phyloP scores from a whole-genome alignment of 2,329 filamentous ascomycete genomes.

The Dactylellina parvicollis region DNA sequence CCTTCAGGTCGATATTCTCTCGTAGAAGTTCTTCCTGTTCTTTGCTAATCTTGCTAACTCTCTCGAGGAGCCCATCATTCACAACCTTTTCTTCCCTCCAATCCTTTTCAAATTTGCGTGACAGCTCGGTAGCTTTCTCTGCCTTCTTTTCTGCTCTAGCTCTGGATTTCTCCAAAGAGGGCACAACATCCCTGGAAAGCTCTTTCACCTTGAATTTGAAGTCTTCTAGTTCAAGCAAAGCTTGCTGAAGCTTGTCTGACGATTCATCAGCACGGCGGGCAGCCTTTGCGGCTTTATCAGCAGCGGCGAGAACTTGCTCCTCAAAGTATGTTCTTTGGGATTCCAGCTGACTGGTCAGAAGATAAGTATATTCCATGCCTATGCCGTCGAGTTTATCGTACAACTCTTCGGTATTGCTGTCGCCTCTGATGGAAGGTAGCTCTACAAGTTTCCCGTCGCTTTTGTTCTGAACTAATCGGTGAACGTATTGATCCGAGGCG shows the following conservation, averaged over 20 bases:
- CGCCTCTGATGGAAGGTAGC: constrained; percentile 67
- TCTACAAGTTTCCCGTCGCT: constrained; percentile 92
- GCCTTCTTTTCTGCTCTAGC: constrained; percentile 74
- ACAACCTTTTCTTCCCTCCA: constrained; percentile 88
- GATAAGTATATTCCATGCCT: constrained; percentile 91
- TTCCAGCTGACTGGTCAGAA: constrained; percentile 91
- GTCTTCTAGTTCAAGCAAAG: constrained; percentile 65
- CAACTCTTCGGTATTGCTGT: constrained; percentile 56
- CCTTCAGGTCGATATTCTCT: constrained; percentile 68
- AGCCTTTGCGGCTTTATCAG: constrained; percentile 73
- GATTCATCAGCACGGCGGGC: constrained; percentile 61
- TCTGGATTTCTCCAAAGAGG: constrained; percentile 76
- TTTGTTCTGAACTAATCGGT: constrained; percentile 92
- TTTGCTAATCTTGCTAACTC: constrained; percentile 76
- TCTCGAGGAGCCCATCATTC: constrained; percentile 79
- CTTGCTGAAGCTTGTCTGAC: constrained; percentile 65
- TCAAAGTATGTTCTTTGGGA: constrained; percentile 94
- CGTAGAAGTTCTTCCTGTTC: constrained; percentile 69
- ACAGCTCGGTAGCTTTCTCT: constrained; percentile 77
- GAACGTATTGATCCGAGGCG: constrained; percentile 92
- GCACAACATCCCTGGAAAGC: constrained; percentile 69
- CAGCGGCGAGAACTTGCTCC: constrained; percentile 86
- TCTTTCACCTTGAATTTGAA: constrained; percentile 68
- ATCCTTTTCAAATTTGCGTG: constrained; percentile 77
- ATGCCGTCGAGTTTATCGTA: constrained; percentile 77